Conservation (phyloP, 2,329 filamentous ascomycete genomes). For the Gnomoniopsis sp. region DNA sequence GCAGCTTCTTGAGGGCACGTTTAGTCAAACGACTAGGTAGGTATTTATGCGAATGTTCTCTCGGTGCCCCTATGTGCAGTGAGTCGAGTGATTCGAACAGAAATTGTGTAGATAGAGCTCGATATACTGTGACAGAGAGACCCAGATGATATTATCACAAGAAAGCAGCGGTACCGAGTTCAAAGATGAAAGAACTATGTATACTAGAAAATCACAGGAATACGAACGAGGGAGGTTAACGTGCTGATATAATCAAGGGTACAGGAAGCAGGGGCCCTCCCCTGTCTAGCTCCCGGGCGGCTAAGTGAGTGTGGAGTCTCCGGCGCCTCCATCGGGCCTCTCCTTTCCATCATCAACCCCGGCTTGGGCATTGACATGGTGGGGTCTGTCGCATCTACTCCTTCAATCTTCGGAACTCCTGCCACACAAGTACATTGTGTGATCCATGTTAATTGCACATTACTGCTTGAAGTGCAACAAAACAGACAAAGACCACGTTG, state of each 20-base stretch:
- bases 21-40: too few species aligned
- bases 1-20: too few species aligned
- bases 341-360: background rate
- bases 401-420: background rate
- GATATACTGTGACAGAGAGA: too few species aligned
- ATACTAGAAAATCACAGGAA: background rate
- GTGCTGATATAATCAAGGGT: background rate
- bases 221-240: background rate
- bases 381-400: conserved; percentile 5
- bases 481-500: background rate
- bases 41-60: too few species aligned
- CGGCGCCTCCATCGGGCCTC: background rate
- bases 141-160: too few species aligned
- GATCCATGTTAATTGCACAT: background rate
- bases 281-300: background rate
- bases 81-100: too few species aligned
- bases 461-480: background rate
- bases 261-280: background rate
- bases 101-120: too few species aligned
- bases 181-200: background rate
- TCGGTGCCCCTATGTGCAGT: too few species aligned
- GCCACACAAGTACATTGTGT: too few species aligned
- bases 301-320: background rate
- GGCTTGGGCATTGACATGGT: conserved; percentile 5
- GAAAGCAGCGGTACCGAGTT: too few species aligned